phyloP scores from a whole-genome alignment of 2,329 filamentous ascomycete genomes.

The Aspergillus pseudotamarii region DNA sequence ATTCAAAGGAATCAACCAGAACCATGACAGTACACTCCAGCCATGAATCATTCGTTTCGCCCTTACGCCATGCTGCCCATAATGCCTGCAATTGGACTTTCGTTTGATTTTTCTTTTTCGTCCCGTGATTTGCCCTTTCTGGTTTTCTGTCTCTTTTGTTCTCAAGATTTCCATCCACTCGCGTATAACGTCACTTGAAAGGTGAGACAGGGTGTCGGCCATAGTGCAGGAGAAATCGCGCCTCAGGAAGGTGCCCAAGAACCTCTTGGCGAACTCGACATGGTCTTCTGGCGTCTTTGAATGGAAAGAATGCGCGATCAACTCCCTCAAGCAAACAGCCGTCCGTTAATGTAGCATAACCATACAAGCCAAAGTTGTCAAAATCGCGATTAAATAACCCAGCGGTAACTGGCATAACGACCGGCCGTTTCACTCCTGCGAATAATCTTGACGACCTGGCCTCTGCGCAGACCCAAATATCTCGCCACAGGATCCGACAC shows the following conservation, averaged over 20 bases:
- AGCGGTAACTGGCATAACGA: conserved; percentile 92
- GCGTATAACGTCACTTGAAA: not conserved
- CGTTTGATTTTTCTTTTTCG: conserved; percentile 14
- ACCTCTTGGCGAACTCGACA: not conserved
- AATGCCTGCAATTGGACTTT: conserved; percentile 34
- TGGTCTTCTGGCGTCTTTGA: not conserved
- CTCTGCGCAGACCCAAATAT: conserved; percentile 86
- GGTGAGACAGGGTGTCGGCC: not conserved
- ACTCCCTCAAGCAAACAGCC: not conserved
- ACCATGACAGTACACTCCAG: conserved; percentile 21
- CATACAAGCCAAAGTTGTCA: not conserved
- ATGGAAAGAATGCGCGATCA: not conserved
- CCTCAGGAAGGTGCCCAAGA: not conserved
- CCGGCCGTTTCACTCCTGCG: conserved; percentile 93
- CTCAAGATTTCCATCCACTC: not conserved
- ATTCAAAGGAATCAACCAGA: conserved; percentile 12
- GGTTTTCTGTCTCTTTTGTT: not conserved
- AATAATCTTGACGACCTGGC: conserved; percentile 98
- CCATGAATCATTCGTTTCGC: conserved; percentile 32
- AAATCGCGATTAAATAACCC: conserved; percentile 51
- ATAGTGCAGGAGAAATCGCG: not conserved
- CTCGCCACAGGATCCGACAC: conserved; percentile 88
- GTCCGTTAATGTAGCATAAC: not conserved
- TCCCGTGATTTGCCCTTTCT: not conserved
- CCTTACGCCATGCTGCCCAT: conserved; percentile 44